Base-by-base conservation (phyloP, 2,329 filamentous ascomycete genomes). In the Trichothecium sympodiale region DNA sequence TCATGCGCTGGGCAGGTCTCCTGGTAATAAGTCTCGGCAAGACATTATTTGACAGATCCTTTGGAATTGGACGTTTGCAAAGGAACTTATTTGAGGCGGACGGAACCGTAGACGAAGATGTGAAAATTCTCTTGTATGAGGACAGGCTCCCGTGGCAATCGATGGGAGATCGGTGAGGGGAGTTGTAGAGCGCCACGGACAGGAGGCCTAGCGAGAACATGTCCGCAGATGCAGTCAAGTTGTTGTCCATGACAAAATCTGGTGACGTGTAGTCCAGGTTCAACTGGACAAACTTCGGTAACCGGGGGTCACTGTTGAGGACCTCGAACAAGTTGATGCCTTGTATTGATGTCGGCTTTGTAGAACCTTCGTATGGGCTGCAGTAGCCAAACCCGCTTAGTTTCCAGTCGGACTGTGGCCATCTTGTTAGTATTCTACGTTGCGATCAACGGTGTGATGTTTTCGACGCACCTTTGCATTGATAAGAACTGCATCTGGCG, bases 251-350 rank as follows among this genome's bases (percentile, higher is more conserved):
- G 32, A 93, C 81, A 50, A 96, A 94, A 58, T 98, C 91, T 2
- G 91, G 91, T 2, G 88, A 94, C 1, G 85, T 83, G 53, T 86
- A 98, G 61, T 98, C 89, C 44, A 96, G 71, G 53, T 91, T 83
- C 40, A 98, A 67, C 56, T 96, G 91, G 17, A 95, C 86, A 31
- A 74, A 72, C 38, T 72, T 71, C 12, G 91, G 91, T 28, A 98
- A 60, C 36, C 88, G 74, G 15, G 87, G 77, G 49, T 96, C 89
- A 50, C 88, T 71, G 55, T 93, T 87, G 15, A 95, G 67, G 13
- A 80, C 78, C 57, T 95, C 87, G 18, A 83, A 80, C 15, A 96
- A 70, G 43, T 77, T 84, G 46, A 96, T 80, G 8, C 85, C 82
- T 29, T 80, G 71, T 33, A 94, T 76, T 4, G 84, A 81, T 3